phyloP scores from a whole-genome alignment of 2,329 filamentous ascomycete species.

The Exophiala viscosa region DNA sequence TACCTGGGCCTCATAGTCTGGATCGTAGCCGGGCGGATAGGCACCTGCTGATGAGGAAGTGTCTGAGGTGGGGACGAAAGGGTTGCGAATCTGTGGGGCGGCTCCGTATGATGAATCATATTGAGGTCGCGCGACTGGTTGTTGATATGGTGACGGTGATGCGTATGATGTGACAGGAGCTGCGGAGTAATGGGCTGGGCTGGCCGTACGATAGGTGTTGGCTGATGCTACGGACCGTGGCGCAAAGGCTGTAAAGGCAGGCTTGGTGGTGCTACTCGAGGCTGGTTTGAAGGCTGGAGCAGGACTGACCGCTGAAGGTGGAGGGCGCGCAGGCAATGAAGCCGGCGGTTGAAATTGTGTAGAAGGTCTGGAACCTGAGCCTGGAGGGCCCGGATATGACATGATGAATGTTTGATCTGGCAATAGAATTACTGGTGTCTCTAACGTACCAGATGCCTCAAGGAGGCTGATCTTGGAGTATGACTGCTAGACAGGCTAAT shows the following conservation, averaged over 20 bases:
- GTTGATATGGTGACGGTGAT: constrained; percentile 28
- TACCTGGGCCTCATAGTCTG: constrained; percentile 85
- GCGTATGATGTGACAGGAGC: constrained; percentile 34
- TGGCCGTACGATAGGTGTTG: constrained; percentile 35
- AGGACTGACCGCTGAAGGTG: constrained; percentile 51
- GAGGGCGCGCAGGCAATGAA: constrained; percentile 75
- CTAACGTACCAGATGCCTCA: constrained; percentile 21
- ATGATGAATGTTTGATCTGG: constrained; percentile 56
- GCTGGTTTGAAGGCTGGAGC: constrained; percentile 40
- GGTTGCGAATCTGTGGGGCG: constrained; percentile 66
- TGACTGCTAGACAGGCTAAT: not conserved
- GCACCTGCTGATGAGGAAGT: constrained; percentile 40
- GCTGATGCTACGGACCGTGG: constrained; percentile 55
- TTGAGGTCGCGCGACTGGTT: constrained; percentile 38
- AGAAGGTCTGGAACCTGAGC: constrained; percentile 62
- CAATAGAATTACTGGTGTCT: constrained; percentile 16
- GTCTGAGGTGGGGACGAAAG: constrained; percentile 63
- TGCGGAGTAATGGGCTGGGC: constrained; percentile 37
- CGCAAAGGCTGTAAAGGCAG: constrained; percentile 54
- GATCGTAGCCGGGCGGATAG: constrained; percentile 50
- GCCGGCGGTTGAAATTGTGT: constrained; percentile 42
- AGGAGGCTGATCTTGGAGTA: not conserved
- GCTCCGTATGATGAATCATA: constrained; percentile 42
- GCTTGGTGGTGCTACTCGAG: constrained; percentile 45
- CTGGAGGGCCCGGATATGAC: constrained; percentile 85